Evolutionary conservation across 805 yeast genomes (phyloP).

Genomic region (Saccharomycopsis babjevae): DNA sequence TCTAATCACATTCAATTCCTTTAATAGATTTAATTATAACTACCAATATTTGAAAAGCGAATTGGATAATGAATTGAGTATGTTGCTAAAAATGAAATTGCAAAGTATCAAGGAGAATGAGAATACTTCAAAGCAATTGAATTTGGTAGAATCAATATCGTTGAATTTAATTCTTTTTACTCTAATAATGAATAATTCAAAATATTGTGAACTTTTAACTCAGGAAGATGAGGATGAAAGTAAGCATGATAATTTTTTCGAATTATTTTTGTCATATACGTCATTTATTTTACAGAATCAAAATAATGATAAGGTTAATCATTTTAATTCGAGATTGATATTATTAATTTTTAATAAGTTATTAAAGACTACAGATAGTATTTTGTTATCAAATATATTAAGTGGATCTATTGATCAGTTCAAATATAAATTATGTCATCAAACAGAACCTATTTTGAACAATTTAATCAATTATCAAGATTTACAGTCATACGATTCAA

Average conservation of each 20-base stretch:
- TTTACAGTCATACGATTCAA: not conserved
- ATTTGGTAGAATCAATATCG: slow-evolving; percentile 13
- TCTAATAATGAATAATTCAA: slow-evolving; percentile 4
- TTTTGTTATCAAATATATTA: slow-evolving; percentile 17
- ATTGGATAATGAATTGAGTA: slow-evolving; percentile 7
- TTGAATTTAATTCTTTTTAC: slow-evolving; percentile 12
- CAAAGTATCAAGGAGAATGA: slow-evolving; percentile 1
- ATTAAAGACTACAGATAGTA: slow-evolving; percentile 13
- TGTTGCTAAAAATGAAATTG: slow-evolving; percentile 2
- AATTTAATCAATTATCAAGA: slow-evolving; percentile 10
- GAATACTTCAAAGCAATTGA: not conserved
- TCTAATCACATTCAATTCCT: slow-evolving; percentile 16
- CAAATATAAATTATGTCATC: slow-evolving; percentile 35
- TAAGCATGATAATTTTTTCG: slow-evolving; percentile 16
- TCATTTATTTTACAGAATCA: slow-evolving; percentile 33
- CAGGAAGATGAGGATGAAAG: not conserved
- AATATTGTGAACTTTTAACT: slow-evolving; percentile 4
- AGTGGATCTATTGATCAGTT: slow-evolving; percentile 26
- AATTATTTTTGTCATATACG: slow-evolving; percentile 29
- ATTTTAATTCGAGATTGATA: slow-evolving; percentile 24
- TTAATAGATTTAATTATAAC: slow-evolving; percentile 14
- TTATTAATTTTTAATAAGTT: slow-evolving; percentile 25
- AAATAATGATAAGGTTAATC: slow-evolving; percentile 24
- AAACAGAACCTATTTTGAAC: slow-evolving; percentile 26
- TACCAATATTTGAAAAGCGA: slow-evolving; percentile 4